Percentiles rank a stretch among this genome's conserved stretches.
Conservation (phyloP, 2,329 filamentous ascomycete species). For the Clonostachys rhizophaga region DNA sequence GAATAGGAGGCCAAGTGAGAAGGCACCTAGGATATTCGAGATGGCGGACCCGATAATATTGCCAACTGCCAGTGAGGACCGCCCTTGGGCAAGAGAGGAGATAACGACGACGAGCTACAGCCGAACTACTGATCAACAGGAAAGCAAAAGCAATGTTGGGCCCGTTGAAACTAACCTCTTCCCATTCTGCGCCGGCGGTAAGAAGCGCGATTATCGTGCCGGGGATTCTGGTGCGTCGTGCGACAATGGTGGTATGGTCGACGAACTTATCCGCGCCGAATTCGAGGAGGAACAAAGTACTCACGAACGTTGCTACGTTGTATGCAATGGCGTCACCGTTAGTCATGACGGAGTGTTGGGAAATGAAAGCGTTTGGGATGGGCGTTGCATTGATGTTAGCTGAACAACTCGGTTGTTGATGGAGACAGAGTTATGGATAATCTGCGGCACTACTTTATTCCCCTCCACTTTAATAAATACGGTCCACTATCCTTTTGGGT, state of each 20-base stretch:
- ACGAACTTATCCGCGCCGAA: too few species aligned
- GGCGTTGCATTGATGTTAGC: conserved; percentile 15
- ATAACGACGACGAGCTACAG: conserved; percentile 38
- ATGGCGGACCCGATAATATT: conserved; percentile 50
- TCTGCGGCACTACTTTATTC: too few species aligned
- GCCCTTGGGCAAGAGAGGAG: conserved; percentile 36
- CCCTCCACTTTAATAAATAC: too few species aligned
- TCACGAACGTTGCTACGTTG: too few species aligned
- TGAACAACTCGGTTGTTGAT: conserved; percentile 37
- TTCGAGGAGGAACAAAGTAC: too few species aligned
- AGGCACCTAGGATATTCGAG: conserved; percentile 51
- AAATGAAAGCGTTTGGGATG: too few species aligned
- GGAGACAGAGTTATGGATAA: conserved; percentile 26
- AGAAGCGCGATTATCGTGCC: conserved; percentile 43
- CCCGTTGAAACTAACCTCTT: conserved; percentile 34
- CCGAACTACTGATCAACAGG: not conserved
- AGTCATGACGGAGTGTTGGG: too few species aligned
- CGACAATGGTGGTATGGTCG: conserved; percentile 40
- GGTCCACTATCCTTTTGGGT: too few species aligned
- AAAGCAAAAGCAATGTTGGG: conserved; percentile 6
- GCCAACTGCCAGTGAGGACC: conserved; percentile 42
- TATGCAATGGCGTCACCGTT: too few species aligned
- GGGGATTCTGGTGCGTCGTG: conserved; percentile 34
- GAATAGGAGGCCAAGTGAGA: conserved; percentile 45
- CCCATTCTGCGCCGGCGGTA: conserved; percentile 49